Base-by-base conservation (phyloP, 2,329 filamentous ascomycete genomes). In the Diaporthe sp. region DNA sequence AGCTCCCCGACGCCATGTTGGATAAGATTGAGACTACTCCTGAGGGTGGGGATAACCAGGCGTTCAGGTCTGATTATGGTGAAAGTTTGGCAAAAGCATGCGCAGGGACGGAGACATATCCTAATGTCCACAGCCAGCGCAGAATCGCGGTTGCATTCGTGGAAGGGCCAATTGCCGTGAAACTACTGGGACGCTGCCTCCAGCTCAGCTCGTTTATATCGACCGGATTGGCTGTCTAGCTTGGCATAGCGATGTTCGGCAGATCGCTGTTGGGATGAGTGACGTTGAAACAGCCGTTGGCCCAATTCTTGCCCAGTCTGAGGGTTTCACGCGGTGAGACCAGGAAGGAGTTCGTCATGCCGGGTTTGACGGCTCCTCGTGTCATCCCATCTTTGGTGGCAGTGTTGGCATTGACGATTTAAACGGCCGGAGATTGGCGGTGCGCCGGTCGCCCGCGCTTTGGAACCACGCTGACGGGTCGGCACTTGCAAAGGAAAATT, bases 1-100 rank as follows among this genome's bases (percentile, higher is more conserved):
- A 72, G 65, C 78, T 79, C 44, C 78, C 78, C n/a, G 76, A 61
- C 46, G 81, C 81, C 81, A 81, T 81, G 44, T 22, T 57, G 44
- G 49, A 17, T 53, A 49, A 28, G 46, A n/a, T 55, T 70, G 49
- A 37, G 22, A 25, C 49, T 70, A 42, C 65, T 55, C 46, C 46
- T 70, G 65, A 55, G n/a, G 65, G 22, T 53, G 46, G 13, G 49
- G 22, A 28, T 22, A 42, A 25, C 34, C 34, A 17, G 49, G 49
- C 9, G 34, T 22, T 55, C 10, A 22, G 34, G 65, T 39, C 65
- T 55, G 49, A 42, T 55, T 19, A 31, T 19, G 22, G 31, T 17
- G 31, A 55, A 42, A 34, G 34, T 34, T 70, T 55, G 49, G 49
- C 34, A 55, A 28, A 31, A 22, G 37, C 49, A 55, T 6, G 15